Conservation (phyloP, 352 stramenopile species). For the Pythium diclinum region DNA sequence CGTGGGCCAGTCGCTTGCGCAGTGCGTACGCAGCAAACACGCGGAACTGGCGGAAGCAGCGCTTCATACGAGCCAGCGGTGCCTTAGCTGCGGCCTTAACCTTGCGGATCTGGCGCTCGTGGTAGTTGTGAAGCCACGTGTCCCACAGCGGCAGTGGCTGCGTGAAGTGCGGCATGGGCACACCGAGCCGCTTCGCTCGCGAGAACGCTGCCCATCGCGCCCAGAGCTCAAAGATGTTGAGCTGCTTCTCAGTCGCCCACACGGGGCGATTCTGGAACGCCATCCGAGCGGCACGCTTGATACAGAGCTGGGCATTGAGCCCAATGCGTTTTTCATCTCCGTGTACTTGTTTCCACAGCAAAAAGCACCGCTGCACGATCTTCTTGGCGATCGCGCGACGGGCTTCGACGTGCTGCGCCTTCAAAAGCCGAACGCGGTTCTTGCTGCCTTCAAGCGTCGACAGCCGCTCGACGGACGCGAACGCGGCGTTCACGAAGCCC, state of each 20-base stretch:
- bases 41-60: constrained; percentile 41
- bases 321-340: constrained; percentile 39
- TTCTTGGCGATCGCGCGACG: constrained; percentile 55
- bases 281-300: constrained; percentile 64
- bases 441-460: constrained; percentile 24
- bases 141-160: constrained; percentile 61
- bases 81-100: constrained; percentile 58
- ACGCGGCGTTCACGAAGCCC: constrained; percentile 57
- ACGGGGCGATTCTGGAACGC: constrained; percentile 49
- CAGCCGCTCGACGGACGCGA: constrained; percentile 39
- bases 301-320: constrained; percentile 66
- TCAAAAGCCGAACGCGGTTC: constrained; percentile 31
- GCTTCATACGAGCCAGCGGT: constrained; percentile 42
- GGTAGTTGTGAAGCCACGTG: constrained; percentile 72
- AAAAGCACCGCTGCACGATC: constrained; percentile 64
- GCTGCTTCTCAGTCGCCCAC: constrained; percentile 60
- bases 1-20: constrained; percentile 18
- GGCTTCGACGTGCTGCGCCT: constrained; percentile 40
- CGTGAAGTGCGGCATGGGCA: constrained; percentile 44
- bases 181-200: constrained; percentile 42
- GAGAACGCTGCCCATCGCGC: constrained; percentile 54
- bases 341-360: constrained; percentile 60
- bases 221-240: constrained; percentile 70
- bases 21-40: constrained; percentile 26
- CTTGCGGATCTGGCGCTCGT: constrained; percentile 68